A percentile compares a stretch with the other conserved stretches of the same genome.
Conservation (phyloP, 441 rosid genomes). For the Raphanus hybrid region DNA sequence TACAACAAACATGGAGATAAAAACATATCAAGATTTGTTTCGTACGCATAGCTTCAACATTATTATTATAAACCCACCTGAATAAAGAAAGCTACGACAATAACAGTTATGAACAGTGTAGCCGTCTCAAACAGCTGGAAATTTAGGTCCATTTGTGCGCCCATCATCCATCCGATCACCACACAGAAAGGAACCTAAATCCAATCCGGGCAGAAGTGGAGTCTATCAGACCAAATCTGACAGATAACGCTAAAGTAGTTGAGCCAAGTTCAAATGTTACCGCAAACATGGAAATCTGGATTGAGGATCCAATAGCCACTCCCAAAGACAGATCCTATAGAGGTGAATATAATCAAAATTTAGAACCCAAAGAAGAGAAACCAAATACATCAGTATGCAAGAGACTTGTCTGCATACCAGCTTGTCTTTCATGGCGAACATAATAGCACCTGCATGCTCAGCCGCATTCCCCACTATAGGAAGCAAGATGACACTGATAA, state of each 20-base stretch:
- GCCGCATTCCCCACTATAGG: constrained; percentile 94
- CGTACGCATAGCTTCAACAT: background rate
- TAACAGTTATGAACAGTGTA: constrained; percentile 79
- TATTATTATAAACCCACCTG: constrained; percentile 53
- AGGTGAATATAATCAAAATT: background rate
- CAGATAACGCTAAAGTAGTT: background rate
- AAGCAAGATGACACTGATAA: constrained; percentile 78
- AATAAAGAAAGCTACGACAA: constrained; percentile 86
- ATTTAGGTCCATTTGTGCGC: constrained; percentile 77
- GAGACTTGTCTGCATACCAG: constrained; percentile 56
- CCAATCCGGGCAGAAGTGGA: background rate
- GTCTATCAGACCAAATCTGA: constrained; percentile 1
- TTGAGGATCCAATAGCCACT: constrained; percentile 93
- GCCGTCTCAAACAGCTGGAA: constrained; percentile 91
- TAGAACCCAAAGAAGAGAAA: background rate
- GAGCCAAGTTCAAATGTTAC: constrained; percentile 41
- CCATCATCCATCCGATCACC: constrained; percentile 86
- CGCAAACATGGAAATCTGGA: constrained; percentile 87
- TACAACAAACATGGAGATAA: background rate
- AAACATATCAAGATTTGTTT: background rate
- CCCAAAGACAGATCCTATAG: constrained; percentile 82
- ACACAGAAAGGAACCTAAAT: constrained; percentile 86
- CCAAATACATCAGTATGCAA: constrained; percentile 2
- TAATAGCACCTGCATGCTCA: constrained; percentile 85
- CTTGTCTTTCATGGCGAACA: constrained; percentile 94